phyloP scores from a whole-genome alignment of 140 eudicot genomes.

The Stevia rebaudiana region DNA sequence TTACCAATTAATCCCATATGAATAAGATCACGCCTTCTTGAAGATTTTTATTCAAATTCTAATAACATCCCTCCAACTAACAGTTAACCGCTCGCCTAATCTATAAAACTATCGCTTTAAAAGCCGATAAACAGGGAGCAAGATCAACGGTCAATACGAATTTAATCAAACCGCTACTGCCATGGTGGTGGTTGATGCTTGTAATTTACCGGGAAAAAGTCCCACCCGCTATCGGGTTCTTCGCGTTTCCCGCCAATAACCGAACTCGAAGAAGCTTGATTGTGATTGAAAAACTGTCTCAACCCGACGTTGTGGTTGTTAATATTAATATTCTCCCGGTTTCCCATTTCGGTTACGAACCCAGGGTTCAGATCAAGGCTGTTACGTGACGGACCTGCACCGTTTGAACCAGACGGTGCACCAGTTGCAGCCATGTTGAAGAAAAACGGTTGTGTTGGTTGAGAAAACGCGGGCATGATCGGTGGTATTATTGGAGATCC shows the following conservation, averaged over 20 bases:
- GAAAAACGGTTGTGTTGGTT: conserved; percentile 45
- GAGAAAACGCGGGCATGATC: conserved; percentile 31
- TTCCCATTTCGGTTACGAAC: conserved; percentile 45
- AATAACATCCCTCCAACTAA: conserved; percentile 32
- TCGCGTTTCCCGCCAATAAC: conserved; percentile 67
- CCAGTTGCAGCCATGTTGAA: conserved; percentile 43
- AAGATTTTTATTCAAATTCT: conserved; percentile 35
- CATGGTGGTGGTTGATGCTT: conserved; percentile 67
- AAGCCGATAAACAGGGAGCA: conserved; percentile 26
- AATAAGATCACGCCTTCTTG: conserved; percentile 26
- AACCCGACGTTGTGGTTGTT: conserved; percentile 27
- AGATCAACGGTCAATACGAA: conserved; percentile 25
- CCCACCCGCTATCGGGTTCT: conserved; percentile 81
- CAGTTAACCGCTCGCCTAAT: conserved; percentile 26
- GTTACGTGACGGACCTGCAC: conserved; percentile 46
- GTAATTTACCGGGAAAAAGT: conserved; percentile 40
- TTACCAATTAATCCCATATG: conserved; percentile 38
- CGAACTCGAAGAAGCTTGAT: conserved; percentile 44
- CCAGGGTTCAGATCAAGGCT: conserved; percentile 52
- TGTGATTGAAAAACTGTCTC: conserved; percentile 46
- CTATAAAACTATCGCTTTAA: conserved; percentile 32
- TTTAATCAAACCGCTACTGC: conserved; percentile 40
- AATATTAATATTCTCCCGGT: conserved; percentile 45
- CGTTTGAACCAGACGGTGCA: conserved; percentile 38
- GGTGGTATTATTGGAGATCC: conserved; percentile 50